Evolutionary conservation across 2,329 filamentous ascomycete species (phyloP), one percentile per base, ranked within the genome.

Genomic region (Colletotrichum eremochloae): DNA sequence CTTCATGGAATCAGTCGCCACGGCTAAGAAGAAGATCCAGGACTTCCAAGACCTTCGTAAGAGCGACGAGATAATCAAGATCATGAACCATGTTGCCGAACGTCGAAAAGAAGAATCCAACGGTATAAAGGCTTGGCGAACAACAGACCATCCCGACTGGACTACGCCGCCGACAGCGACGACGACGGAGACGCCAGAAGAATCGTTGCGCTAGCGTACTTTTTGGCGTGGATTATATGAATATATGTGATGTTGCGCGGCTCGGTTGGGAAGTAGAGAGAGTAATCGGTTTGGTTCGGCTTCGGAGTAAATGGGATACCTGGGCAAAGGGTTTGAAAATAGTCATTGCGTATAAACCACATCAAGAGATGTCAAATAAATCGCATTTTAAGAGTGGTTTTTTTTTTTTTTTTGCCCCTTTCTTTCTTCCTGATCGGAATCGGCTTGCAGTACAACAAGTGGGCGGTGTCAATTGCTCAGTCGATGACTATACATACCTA

Each of bases 111-210:
- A 86, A 50, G 87, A 90, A 55, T 86, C 88, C 0, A 83, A 85
- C 63, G 87, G 86, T 5, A 90, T 92, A 74, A 87, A 85, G 75
- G 85, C 86, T 2, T 92, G 90, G 90, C 85, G 83, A 60, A 84
- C 88, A 29, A 85, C 83, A 67, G 88, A 92, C 46, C 84, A 91
- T 68, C 88, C 90, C 2, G 84, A 89, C 73, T 92, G 90, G 89
- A 50, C 75, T 56, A 77, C 48, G 52, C 90, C 3, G 84, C 89
- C 74, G 89, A 46, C 76, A 57, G 76, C 56, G 89, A 53, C 75
- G 62, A 77, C 56, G 89, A 53, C 75, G 57, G 77, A 48, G 6
- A 38, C 33, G 33, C 14, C 33, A 14, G 18, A 40, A 24, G 63
- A 71, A 18, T 31, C 68, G 6, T 48, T 63, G 46, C 1, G 4